Evolutionary conservation across 768 basidiomycete species (phyloP), one percentile per base, ranked within the genome.

Genomic region (Amanita muscaria): DNA sequence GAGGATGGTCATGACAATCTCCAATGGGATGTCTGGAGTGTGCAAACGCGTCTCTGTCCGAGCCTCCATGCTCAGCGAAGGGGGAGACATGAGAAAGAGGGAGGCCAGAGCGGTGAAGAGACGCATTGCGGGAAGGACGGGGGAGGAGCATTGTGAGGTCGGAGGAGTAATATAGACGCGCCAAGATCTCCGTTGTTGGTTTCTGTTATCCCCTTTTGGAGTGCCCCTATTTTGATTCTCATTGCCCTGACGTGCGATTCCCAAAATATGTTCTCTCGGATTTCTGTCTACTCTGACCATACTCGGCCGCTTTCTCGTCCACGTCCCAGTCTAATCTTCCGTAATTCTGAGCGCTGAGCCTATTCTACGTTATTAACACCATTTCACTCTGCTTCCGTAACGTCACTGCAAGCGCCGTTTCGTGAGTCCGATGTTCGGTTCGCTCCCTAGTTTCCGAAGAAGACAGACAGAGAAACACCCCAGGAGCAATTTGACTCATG

Each of bases 1-100:
- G 50, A 86, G 71, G 58, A 87, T 76, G 52, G 70, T 56, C 46
- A 82, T 61, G 32, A 79, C 68, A 37, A 87, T 55, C 60, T 86
- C 84, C 49, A 80, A 65, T 8, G 84, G 84, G 31, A 86, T 57
- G 36, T 46, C 44, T 18, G 52, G 49, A 3, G 48, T 37, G 18
- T 30, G 32, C 48, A 44, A 57, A 37, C 44, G 54, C 43, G 53
- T 52, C 43, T 56, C 56, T 42, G 24, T 63, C 56, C 14, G 62
- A 53, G 15, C 53, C 56, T 61, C 68, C 54, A 36, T 58, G 51
- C 29, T 55, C 49, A 48, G 44, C 40, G 43, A 36, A 46, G 50
- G 40, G 52, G 42, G 41, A 51, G 51, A 47, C 50, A 50, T 43
- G 57, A 56, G 41, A 23, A 56, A 53, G 52, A 57, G 52, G 56